These are phyloP conservation scores for Gossypium ekmanianum DNA, from an alignment of 345 rosid species.

Conservation along the genomic window DNA sequence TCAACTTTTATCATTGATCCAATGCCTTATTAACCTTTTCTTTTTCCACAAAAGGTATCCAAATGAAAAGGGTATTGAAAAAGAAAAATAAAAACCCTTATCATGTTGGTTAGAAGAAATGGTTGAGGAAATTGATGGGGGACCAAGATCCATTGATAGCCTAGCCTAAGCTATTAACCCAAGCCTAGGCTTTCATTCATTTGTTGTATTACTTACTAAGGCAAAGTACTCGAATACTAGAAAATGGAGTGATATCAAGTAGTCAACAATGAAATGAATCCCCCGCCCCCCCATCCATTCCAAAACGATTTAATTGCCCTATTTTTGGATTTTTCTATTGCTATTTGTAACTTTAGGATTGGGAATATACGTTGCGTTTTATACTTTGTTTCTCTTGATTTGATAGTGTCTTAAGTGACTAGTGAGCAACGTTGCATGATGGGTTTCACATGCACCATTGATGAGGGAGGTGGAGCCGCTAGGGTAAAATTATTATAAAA, in stretches of 20 bases:
- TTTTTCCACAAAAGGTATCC: not conserved
- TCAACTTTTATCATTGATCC: too few species aligned
- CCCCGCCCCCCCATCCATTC: not conserved
- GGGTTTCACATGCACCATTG: constrained; percentile 17
- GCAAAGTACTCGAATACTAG: constrained; percentile 24
- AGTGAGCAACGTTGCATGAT: constrained; percentile 1
- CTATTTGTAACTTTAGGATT: not conserved
- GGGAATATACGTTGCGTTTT: not conserved
- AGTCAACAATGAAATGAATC: constrained; percentile 54
- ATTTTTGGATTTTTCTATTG: not conserved
- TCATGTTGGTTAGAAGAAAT: constrained; percentile 19
- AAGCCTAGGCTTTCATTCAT: constrained; percentile 18
- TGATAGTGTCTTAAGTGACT: not conserved
- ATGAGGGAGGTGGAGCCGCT: not conserved
- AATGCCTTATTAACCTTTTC: too few species aligned
- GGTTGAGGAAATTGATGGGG: constrained; percentile 23
- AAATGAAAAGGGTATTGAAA: not conserved
- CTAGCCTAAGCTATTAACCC: constrained; percentile 1
- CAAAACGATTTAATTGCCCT: constrained; percentile 20
- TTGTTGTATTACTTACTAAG: constrained; percentile 26
- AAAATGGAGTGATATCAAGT: constrained; percentile 21
- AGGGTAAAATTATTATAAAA: too few species aligned
- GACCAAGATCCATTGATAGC: constrained; percentile 24
- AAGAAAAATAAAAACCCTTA: constrained; percentile 1
- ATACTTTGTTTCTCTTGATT: not conserved